Percentiles rank a stretch among this genome's conserved stretches.
Evolutionary conservation across 1,284 basidiomycete species (phyloP).

Genomic region (Fistulinella cinereoalba): DNA sequence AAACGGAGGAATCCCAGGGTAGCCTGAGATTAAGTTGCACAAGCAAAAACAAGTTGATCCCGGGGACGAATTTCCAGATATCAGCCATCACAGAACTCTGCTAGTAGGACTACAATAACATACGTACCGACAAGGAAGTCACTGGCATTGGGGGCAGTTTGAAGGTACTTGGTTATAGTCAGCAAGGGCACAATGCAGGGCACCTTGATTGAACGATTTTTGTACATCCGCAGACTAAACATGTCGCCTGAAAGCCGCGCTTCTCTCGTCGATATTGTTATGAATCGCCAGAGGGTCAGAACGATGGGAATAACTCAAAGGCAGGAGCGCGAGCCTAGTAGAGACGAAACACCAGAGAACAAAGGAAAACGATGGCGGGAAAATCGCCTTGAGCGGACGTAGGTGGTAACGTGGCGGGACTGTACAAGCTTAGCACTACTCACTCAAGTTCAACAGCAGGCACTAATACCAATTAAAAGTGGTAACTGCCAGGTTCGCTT

Average conservation of each 20-base stretch:
- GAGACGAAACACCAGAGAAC: too few relatives aligned
- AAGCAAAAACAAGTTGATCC: too few relatives aligned
- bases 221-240: constrained; percentile 33
- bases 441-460: too few relatives aligned
- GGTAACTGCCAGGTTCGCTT: too few relatives aligned
- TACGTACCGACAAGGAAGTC: constrained; percentile 74
- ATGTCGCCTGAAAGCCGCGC: constrained; percentile 22
- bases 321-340: too few relatives aligned
- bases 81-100: constrained; percentile 6
- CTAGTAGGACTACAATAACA: not conserved
- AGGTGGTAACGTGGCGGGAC: too few relatives aligned
- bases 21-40: constrained; percentile 45
- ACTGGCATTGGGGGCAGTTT: constrained; percentile 78
- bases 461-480: too few relatives aligned
- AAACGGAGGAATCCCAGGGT: constrained; percentile 75
- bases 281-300: not conserved
- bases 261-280: too few relatives aligned
- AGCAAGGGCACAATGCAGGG: not conserved
- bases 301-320: not conserved
- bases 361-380: too few relatives aligned
- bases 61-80: not conserved
- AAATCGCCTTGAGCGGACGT: too few relatives aligned
- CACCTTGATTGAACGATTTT: not conserved
- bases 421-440: too few relatives aligned
- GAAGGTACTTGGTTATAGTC: constrained; percentile 50